These are phyloP conservation scores for Alternaria postmessia DNA, from an alignment of 2,329 filamentous ascomycete genomes.

Conservation along the genomic window DNA sequence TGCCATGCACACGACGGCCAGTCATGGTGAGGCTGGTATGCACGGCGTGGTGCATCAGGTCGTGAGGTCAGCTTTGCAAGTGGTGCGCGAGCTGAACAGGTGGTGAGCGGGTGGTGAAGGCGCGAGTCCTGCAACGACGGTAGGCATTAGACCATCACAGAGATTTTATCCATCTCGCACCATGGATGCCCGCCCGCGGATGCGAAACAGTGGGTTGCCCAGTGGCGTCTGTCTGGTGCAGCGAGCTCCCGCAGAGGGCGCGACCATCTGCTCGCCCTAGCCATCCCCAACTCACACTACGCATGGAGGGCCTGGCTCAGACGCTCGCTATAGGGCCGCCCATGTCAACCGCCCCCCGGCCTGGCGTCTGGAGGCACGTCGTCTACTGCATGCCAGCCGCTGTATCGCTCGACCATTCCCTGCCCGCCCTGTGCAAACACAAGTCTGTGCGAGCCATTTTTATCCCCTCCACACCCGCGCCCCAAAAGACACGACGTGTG, in stretches of 20 bases:
- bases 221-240: constrained; percentile 28
- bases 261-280: constrained; percentile 30
- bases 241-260: constrained; percentile 12
- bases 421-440: constrained; percentile 14
- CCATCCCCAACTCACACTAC: constrained; percentile 11
- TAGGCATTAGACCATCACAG: neutral
- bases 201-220: constrained; percentile 34
- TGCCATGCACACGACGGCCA: constrained; percentile 9
- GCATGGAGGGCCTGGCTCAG: constrained; percentile 3
- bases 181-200: constrained; percentile 19
- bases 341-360: constrained; percentile 21
- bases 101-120: too few relatives aligned
- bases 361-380: constrained; percentile 19
- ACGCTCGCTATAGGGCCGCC: constrained; percentile 15
- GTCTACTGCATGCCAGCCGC: constrained; percentile 23
- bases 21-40: neutral
- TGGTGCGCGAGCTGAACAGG: too few relatives aligned
- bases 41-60: constrained; percentile 18
- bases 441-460: constrained; percentile 33
- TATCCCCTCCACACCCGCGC: constrained; percentile 32
- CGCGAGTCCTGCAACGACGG: neutral
- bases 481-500: constrained; percentile 19
- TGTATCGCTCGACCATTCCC: constrained; percentile 8
- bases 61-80: neutral
- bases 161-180: neutral